These are phyloP conservation scores for Zelonia costaricensis DNA, from an alignment of 208 protist genomes.

Conservation along the genomic window DNA sequence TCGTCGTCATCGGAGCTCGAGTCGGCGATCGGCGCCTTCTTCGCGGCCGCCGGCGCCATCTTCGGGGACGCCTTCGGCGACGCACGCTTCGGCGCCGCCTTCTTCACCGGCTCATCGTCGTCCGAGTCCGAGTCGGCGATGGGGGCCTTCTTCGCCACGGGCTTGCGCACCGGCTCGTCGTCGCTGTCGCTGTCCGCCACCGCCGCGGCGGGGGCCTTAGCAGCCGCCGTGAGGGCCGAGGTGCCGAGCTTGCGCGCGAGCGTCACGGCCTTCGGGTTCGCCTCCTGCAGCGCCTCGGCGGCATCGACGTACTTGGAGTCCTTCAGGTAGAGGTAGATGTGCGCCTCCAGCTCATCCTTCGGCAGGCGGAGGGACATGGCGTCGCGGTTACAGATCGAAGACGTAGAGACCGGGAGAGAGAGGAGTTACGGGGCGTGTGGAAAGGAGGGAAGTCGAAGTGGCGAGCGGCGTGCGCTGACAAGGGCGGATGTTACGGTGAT, in stretches of 20 bases:
- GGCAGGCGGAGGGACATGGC: slow-evolving; percentile 58
- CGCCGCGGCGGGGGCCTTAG: slow-evolving; percentile 31
- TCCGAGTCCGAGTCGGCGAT: slow-evolving; percentile 39
- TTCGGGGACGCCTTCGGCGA: slow-evolving; percentile 35
- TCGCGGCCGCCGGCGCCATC: slow-evolving; percentile 27
- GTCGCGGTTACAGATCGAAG: neutral
- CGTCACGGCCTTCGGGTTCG: slow-evolving; percentile 59
- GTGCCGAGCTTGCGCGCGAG: slow-evolving; percentile 52
- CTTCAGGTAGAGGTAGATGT: slow-evolving; percentile 86
- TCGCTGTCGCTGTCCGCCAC: slow-evolving; percentile 33
- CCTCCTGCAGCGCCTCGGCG: slow-evolving; percentile 69
- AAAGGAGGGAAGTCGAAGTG: no score
- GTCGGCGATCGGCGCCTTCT: slow-evolving; percentile 33
- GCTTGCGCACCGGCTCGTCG: slow-evolving; percentile 63
- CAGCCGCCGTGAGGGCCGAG: slow-evolving; percentile 48
- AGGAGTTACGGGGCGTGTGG: no score
- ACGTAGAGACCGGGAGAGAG: neutral
- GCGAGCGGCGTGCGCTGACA: no score
- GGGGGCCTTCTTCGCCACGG: slow-evolving; percentile 42
- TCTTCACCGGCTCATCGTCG: slow-evolving; percentile 68
- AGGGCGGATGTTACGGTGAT: no score
- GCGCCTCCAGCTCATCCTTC: slow-evolving; percentile 83
- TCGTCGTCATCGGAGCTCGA: slow-evolving; percentile 45
- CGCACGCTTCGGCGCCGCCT: slow-evolving; percentile 37
- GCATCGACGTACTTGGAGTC: slow-evolving; percentile 65